Base-by-base conservation (phyloP, 1,139 yeast species). In the Sugiyamaella japonica region DNA sequence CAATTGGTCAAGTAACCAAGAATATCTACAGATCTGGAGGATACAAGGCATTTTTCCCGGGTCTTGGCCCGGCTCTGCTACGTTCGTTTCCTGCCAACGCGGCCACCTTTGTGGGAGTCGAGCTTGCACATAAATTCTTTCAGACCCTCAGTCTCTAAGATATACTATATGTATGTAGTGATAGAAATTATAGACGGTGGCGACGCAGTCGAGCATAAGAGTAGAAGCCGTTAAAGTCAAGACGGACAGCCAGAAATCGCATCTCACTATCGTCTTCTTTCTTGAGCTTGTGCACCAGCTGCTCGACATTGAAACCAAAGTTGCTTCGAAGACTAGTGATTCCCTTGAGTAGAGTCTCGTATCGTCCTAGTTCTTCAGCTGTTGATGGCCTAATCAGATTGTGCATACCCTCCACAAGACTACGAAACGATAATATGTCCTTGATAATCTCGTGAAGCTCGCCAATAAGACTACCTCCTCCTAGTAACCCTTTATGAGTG, bases 51-150 rank as follows among this genome's bases (percentile, higher is more conserved):
- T 93, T 93, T 76, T 93, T 90, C 89, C 98, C 98, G 1, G 98
- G 98, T 57, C 79, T 93, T 32, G 98, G 97, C 0, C 98, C 99
- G 10, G 98, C 98, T 1, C 76, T 93, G 66, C 83, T 90, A 43
- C 82, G 99, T 71, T 86, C 96, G 28, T 91, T 93, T 87, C 98
- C 98, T 2, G 97, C 98, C 23, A 93, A 93, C 70, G 98, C 98
- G 16, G 98, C 98, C 17, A 91, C 98, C 2, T 93, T 93, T 75
- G 81, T 90, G 47, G 99, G 98, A 53, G 98, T 93, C 44, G 99
- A 93, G 70, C 68, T 91, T 56, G 90, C 96, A 12, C 88, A 85
- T 72, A 80, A 82, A 58, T 77, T 85, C 63, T 82, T 89, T 63
- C 57, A 50, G n/a, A 41, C 61, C 7, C 50, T 60, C 20, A 56